Evolutionary conservation across 768 basidiomycete species (phyloP), one percentile per base, ranked within the genome.

Genomic region (Suillus lakei): DNA sequence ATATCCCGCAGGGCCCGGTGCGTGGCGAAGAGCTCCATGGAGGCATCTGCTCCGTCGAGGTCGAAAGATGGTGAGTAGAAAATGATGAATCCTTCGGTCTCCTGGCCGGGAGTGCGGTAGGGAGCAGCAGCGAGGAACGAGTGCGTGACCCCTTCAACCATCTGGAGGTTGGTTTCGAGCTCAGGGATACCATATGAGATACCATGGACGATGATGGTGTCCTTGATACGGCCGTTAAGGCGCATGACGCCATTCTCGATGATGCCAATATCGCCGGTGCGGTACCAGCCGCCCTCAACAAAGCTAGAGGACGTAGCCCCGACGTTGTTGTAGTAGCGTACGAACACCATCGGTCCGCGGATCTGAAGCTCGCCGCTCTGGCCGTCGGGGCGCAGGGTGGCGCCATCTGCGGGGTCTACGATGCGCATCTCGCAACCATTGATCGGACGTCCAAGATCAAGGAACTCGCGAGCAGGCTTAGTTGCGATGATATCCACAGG

Each of bases 241-340:
- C 72, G 74, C 61, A 83, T 71, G 62, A 71, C 74, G 8, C 77
- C 75, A 7, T 74, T 70, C 46, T 73, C 65, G 15, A 84, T 69
- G 39, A 76, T 70, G 5, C 82, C 85, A 6, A 84, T 72, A 68
- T 89, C 88, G 1, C 88, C 87, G 21, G 87, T 87, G 67, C 81
- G 83, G 74, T 85, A 84, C 87, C 87, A 89, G 5, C 84, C 79
- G 26, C 82, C 84, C 9, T 73, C 66, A 0, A 80, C 78, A 67
- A 89, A 84, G 34, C 83, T 80, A 36, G 81, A 78, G 9, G 66
- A 63, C 6, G 86, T 88, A 0, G 85, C 85, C 62, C 79, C 70
- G 16, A 72, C 65, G 70, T 88, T 86, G 69, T 77, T 80, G 75
- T 79, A 82, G 68, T 88, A 88, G 23, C 82, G 80, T n/a, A 71